Evolutionary conservation across 148 eudicot genomes (phyloP), one percentile per base, ranked within the genome.

Genomic region (Pharnaceum exiguum): DNA sequence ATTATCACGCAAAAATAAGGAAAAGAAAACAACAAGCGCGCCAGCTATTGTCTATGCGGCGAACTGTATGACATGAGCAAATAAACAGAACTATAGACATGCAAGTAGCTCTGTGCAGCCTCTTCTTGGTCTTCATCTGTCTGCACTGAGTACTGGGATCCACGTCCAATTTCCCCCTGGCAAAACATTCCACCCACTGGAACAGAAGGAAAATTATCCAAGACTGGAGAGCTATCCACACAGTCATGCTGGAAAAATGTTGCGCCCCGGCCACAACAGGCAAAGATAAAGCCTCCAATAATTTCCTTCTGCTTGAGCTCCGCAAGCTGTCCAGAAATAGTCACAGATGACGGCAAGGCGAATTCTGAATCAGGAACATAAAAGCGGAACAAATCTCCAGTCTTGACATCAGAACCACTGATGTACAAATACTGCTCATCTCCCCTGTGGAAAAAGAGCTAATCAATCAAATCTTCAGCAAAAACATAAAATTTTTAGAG

Each of bases 191-290:
- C 99, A 4, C 72, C 71, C 10, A 89, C 10, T 5, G 91, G 66
- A 51, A 78, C 68, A 40, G 62, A 75, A 3, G 96, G 91, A 22
- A 94, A 94, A 71, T 89, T 86, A 40, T 82, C 82, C 72, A 78
- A 32, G 26, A 94, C 68, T 0, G 96, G 96, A 33, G 77, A 44
- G 79, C 87, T 86, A 57, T 86, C 96, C 18, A 82, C 66, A 57
- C 79, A 75, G n/a, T 57, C 48, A 16, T 33, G 30, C 10, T 65
- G 82, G 25, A 93, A 93, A 62, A 89, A 89, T 0, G 60, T 11
- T 10, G 76, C 71, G 21, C 85, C 99, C 0, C 99, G 90, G 11
- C 95, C 95, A 80, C 85, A 79, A 51, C 91, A 94, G 52, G 89
- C 12, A 44, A 94, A 94, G 29, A 94, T 69, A 27, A 94, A 71